Percentiles rank a stretch among this genome's conserved stretches.
Evolutionary conservation across 495 filamentous ascomycete species (phyloP).

Genomic region (Stereocaulon alpinum): DNA sequence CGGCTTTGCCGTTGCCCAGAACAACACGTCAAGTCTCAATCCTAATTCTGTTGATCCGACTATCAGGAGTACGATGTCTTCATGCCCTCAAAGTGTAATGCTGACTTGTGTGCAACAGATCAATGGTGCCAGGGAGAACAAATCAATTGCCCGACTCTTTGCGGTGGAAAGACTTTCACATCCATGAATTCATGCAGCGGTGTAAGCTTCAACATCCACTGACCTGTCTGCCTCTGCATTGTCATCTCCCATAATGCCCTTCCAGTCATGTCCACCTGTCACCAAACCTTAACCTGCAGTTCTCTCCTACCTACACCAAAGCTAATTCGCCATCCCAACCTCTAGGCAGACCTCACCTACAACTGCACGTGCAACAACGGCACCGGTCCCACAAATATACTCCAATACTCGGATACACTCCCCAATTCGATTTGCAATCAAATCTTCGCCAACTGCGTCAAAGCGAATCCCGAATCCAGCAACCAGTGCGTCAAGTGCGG

Average conservation of each 20-base stretch:
- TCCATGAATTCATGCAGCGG: constrained; percentile 34
- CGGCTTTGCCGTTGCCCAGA: constrained; percentile 20
- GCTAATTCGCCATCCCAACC: constrained; percentile 7
- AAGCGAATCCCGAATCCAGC: constrained; percentile 33
- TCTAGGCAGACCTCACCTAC: constrained; percentile 40
- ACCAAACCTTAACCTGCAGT: constrained; percentile 7
- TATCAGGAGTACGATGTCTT: constrained; percentile 9
- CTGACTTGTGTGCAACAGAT: constrained; percentile 19
- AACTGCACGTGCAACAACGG: constrained; percentile 46
- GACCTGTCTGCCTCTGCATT: not conserved
- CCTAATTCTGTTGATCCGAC: constrained; percentile 17
- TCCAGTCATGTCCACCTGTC: constrained; percentile 14
- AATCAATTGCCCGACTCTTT: constrained; percentile 39
- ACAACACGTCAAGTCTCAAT: constrained; percentile 10
- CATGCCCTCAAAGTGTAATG: not conserved
- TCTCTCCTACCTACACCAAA: not conserved
- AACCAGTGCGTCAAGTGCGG: constrained; percentile 39
- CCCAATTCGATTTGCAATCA: constrained; percentile 48
- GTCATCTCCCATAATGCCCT: constrained; percentile 9
- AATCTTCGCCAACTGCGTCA: constrained; percentile 42
- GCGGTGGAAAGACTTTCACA: constrained; percentile 28
- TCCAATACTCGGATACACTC: constrained; percentile 42
- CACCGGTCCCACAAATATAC: constrained; percentile 37
- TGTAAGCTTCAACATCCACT: constrained; percentile 27
- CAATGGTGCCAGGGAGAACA: constrained; percentile 38